Evolutionary conservation across 306 rosid genomes (phyloP).

Genomic region (Vachellia pachyceras): DNA sequence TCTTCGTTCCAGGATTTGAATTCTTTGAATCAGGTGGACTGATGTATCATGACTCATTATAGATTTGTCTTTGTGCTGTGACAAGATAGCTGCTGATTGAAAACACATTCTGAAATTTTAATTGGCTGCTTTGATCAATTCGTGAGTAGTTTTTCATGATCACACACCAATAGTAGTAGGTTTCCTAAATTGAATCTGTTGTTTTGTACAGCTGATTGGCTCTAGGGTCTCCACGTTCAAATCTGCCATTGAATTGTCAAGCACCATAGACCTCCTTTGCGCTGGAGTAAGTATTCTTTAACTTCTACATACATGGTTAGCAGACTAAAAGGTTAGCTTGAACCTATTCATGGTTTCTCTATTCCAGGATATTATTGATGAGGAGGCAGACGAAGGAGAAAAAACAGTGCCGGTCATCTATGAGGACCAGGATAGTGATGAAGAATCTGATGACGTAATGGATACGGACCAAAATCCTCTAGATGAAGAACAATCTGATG

Average conservation of each 20-base stretch:
- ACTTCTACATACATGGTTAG: not conserved
- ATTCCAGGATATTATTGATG: slow-evolving; percentile 59
- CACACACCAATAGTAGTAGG: slow-evolving; percentile 11
- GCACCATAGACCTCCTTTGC: slow-evolving; percentile 66
- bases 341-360: slow-evolving; percentile 18
- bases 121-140: not conserved
- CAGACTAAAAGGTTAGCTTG: not conserved
- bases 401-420: slow-evolving; percentile 53
- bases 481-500: slow-evolving; percentile 47
- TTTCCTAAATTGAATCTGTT: not conserved
- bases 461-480: slow-evolving; percentile 59
- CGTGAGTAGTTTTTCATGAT: slow-evolving; percentile 15
- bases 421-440: slow-evolving; percentile 72
- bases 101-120: slow-evolving; percentile 8
- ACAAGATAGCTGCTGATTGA: not conserved
- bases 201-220: slow-evolving; percentile 67
- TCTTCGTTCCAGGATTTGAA: slow-evolving; percentile 73
- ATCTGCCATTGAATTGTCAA: slow-evolving; percentile 69
- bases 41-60: slow-evolving; percentile 6
- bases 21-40: slow-evolving; percentile 75
- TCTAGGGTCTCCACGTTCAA: slow-evolving; percentile 77
- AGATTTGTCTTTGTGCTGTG: not conserved
- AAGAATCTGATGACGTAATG: slow-evolving; percentile 69
- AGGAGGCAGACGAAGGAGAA: slow-evolving; percentile 51
- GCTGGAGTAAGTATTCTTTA: slow-evolving; percentile 53